phyloP scores from a whole-genome alignment of 768 basidiomycete species.

The Vishniacozyma victoriae region DNA sequence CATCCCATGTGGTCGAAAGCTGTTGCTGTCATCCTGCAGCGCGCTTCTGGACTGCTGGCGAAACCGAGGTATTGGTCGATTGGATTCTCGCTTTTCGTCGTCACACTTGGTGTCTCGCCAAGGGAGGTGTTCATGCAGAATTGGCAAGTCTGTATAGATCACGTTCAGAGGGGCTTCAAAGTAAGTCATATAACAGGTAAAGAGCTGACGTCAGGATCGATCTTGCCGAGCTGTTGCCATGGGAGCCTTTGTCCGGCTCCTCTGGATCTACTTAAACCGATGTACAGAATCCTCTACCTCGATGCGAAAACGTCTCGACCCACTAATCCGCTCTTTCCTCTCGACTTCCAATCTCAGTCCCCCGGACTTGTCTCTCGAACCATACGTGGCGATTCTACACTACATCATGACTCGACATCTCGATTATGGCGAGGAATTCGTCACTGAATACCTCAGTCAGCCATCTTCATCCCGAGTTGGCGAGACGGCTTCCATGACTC shows the following conservation, averaged over 20 bases:
- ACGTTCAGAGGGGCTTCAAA: slow-evolving; percentile 66
- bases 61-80: slow-evolving; percentile 86
- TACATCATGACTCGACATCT: slow-evolving; percentile 76
- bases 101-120: slow-evolving; percentile 78
- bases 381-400: slow-evolving; percentile 71
- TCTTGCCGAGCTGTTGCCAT: slow-evolving; percentile 52
- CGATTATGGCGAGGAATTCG: slow-evolving; percentile 76
- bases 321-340: slow-evolving; percentile 45
- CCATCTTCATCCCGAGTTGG: background rate
- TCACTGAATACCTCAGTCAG: slow-evolving; percentile 62
- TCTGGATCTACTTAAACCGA: slow-evolving; percentile 94
- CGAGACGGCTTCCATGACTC: slow-evolving; percentile 50
- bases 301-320: slow-evolving; percentile 71
- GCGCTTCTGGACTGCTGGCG: slow-evolving; percentile 46
- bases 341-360: slow-evolving; percentile 71
- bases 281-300: slow-evolving; percentile 79
- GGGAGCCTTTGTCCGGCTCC: slow-evolving; percentile 72
- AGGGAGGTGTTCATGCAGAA: slow-evolving; percentile 75
- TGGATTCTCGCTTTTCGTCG: slow-evolving; percentile 77
- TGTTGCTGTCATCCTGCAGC: slow-evolving; percentile 61
- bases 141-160: slow-evolving; percentile 71
- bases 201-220: background rate
- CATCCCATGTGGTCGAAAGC: slow-evolving; percentile 92
- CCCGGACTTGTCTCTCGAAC: slow-evolving; percentile 68
- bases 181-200: slow-evolving; percentile 1